Evolutionary conservation across 2,329 filamentous ascomycete genomes (phyloP).

Genomic region (Fusarium scirpi): DNA sequence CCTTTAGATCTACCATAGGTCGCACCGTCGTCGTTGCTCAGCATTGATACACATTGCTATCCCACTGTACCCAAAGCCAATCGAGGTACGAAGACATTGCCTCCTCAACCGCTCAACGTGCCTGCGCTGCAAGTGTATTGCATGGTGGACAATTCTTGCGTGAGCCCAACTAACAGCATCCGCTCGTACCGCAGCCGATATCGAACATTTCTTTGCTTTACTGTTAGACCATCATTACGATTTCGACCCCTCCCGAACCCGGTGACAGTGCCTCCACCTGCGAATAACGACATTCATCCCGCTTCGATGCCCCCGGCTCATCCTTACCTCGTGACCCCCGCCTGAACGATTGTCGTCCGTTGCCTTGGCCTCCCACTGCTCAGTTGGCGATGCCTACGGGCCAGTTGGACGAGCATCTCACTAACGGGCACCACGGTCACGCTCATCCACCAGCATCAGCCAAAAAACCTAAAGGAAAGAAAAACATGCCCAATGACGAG

Average conservation of each 20-base stretch:
- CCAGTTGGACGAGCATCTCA: slow-evolving; percentile 56
- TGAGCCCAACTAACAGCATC: slow-evolving; percentile 37
- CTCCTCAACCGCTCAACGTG: slow-evolving; percentile 28
- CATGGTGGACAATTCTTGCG: slow-evolving; percentile 36
- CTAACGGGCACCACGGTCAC: slow-evolving; percentile 58
- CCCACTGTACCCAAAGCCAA: slow-evolving; percentile 13
- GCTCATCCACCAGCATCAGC: slow-evolving; percentile 53
- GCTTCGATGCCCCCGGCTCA: slow-evolving; percentile 42
- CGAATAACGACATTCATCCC: slow-evolving; percentile 33
- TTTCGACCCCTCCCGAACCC: slow-evolving; percentile 23
- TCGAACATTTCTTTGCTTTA: slow-evolving; percentile 16
- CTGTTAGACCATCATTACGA: slow-evolving; percentile 15
- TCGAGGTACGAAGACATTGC: slow-evolving; percentile 39
- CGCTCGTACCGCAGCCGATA: slow-evolving; percentile 30
- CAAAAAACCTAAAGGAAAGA: slow-evolving; percentile 89
- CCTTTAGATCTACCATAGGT: slow-evolving; percentile 29
- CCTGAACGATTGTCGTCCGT: slow-evolving; percentile 32
- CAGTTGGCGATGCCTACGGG: slow-evolving; percentile 54
- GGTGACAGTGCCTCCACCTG: slow-evolving; percentile 27
- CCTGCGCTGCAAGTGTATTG: slow-evolving; percentile 30
- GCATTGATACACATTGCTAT: slow-evolving; percentile 32
- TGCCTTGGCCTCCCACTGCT: slow-evolving; percentile 31
- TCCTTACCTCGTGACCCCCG: slow-evolving; percentile 40
- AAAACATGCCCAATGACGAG: slow-evolving; percentile 85
- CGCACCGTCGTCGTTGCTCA: slow-evolving; percentile 32